phyloP scores from a whole-genome alignment of 352 stramenopile genomes.

The Globisporangium recalcitrans region DNA sequence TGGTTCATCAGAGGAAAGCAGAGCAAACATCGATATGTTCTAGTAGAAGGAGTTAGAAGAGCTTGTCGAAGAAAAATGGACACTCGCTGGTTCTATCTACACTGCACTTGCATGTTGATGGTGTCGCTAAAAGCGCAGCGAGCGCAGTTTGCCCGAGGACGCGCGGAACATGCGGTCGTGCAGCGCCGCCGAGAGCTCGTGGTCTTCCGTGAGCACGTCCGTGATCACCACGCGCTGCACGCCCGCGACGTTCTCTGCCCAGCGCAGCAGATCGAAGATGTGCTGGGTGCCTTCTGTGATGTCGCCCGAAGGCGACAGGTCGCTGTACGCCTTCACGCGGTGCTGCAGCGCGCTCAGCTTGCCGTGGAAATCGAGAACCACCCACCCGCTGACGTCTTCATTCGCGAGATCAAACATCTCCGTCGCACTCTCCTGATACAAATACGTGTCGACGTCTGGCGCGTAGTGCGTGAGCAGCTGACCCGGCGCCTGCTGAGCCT shows the following conservation, averaged over 20 bases:
- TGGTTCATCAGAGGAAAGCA: no score
- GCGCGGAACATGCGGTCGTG: constrained; percentile 83
- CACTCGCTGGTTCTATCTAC: no score
- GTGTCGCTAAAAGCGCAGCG: constrained; percentile 45
- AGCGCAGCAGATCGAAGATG: constrained; percentile 84
- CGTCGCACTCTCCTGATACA: constrained; percentile 46
- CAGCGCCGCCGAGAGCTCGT: constrained; percentile 72
- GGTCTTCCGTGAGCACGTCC: constrained; percentile 39
- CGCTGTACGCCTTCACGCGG: constrained; percentile 62
- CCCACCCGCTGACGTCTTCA: constrained; percentile 47
- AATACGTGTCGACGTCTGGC: constrained; percentile 90
- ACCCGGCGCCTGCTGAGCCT: constrained; percentile 89
- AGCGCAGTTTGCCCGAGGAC: constrained; percentile 63
- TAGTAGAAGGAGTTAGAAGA: no score
- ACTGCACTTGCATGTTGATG: no score
- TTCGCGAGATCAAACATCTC: constrained; percentile 32
- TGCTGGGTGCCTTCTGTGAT: constrained; percentile 61
- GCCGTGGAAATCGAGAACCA: constrained; percentile 79
- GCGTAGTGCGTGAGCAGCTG: constrained; percentile 98
- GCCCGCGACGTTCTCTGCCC: constrained; percentile 66
- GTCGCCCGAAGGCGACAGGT: constrained; percentile 69
- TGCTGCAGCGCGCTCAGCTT: constrained; percentile 39
- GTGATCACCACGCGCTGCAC: constrained; percentile 72
- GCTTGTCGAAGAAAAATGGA: no score
- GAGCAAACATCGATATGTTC: no score